Percentiles rank a stretch among this genome's conserved stretches.
Conservation (phyloP, 768 basidiomycete species). For the Leccinum subtestaceum region DNA sequence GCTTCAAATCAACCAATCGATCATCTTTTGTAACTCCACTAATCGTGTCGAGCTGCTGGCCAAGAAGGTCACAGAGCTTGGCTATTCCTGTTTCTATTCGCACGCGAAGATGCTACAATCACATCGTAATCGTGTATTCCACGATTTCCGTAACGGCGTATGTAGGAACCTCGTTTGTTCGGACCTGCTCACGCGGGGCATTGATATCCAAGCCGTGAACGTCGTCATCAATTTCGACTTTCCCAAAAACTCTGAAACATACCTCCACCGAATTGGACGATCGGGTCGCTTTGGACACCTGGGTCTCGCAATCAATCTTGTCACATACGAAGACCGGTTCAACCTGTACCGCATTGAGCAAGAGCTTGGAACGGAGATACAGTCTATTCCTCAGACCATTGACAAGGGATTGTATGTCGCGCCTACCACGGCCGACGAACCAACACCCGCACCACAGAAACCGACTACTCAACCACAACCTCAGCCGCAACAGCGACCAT, state of each 20-base stretch:
- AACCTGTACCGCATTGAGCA: conserved; percentile 98
- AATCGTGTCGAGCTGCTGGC: conserved; percentile 99
- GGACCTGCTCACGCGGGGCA: conserved; percentile 96
- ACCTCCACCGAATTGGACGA: conserved; percentile 97
- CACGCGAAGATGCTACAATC: conserved; percentile 99
- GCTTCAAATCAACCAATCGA: conserved; percentile 99
- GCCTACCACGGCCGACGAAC: conserved; percentile 50
- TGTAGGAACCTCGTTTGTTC: conserved; percentile 98
- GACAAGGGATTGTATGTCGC: conserved; percentile 93
- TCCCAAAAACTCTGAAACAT: conserved; percentile 98
- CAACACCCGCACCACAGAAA: conserved; percentile 46
- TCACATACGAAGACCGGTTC: conserved; percentile 97
- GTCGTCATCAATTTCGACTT: conserved; percentile 99
- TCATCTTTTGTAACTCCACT: conserved; percentile 99
- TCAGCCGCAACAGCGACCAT: conserved; percentile 25
- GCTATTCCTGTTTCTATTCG: conserved; percentile 99
- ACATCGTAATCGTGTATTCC: conserved; percentile 98
- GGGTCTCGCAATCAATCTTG: conserved; percentile 95
- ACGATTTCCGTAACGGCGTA: conserved; percentile 98
- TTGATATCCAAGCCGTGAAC: conserved; percentile 99
- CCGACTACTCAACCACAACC: conserved; percentile 35
- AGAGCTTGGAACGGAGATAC: conserved; percentile 97
- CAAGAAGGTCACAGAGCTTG: conserved; percentile 98
- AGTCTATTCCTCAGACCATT: conserved; percentile 88
- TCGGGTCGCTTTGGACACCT: conserved; percentile 97